A percentile compares a stretch with the other conserved stretches of the same genome.
phyloP scores from a whole-genome alignment of 2,329 filamentous ascomycete species.

The Cladosporium oxysporum region DNA sequence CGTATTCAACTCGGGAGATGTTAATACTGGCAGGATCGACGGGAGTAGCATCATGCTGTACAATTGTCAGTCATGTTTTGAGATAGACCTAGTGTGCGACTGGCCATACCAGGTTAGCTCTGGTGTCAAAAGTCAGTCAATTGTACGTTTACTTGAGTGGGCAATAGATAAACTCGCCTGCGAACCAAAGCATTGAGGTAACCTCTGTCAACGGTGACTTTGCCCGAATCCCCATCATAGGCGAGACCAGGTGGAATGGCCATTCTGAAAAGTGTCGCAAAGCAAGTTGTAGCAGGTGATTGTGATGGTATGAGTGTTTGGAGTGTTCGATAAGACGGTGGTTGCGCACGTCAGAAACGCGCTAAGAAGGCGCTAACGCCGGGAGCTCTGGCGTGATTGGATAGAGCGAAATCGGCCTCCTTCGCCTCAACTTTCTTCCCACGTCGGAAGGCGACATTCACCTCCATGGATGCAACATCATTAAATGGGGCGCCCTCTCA shows the following conservation, averaged over 20 bases:
- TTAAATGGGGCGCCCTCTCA: constrained; percentile 11
- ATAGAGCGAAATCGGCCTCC: not conserved
- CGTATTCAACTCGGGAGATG: constrained; percentile 63
- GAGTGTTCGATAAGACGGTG: constrained; percentile 13
- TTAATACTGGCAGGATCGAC: constrained; percentile 44
- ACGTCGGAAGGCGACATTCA: not conserved
- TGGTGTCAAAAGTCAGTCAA: constrained; percentile 20
- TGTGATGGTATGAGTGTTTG: not conserved
- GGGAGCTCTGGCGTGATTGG: not conserved
- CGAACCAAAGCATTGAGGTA: constrained; percentile 64
- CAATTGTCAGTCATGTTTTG: not conserved
- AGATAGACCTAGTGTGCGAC: not conserved
- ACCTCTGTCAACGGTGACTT: constrained; percentile 59
- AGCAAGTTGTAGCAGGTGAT: not conserved
- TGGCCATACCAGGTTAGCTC: constrained; percentile 34
- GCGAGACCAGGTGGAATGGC: not conserved
- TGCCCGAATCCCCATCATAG: constrained; percentile 23
- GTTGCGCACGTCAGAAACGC: not conserved
- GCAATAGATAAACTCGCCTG: constrained; percentile 53
- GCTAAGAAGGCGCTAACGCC: constrained; percentile 12
- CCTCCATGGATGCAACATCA: constrained; percentile 15
- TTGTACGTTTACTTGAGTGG: constrained; percentile 14
- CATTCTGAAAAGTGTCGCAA: not conserved
- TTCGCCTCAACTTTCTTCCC: constrained; percentile 5
- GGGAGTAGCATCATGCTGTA: not conserved